Evolutionary conservation across 2,329 filamentous ascomycete genomes (phyloP), one percentile per base, ranked within the genome.

Genomic region (Cytospora schulzeri): DNA sequence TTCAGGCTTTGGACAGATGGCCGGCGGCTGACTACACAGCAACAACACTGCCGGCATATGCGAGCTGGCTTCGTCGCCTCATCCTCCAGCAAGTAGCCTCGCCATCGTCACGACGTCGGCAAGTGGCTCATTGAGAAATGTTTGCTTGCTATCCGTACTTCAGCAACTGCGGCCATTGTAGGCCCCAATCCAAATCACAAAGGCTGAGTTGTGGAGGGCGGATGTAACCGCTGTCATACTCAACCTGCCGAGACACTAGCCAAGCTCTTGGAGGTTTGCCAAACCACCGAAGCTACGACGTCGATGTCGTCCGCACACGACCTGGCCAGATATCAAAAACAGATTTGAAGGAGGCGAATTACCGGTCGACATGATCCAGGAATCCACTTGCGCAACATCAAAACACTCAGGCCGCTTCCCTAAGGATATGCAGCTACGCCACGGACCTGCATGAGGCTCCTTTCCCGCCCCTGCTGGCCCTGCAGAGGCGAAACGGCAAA

Each of bases 211-310:
- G 52, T 52, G 52, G 48, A 28, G 59, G 26, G 52, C 59, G 45
- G 53, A n/a, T 61, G 57, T 26, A 57, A 55, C 58, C 58, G n/a
- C 41, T 48, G 63, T 45, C 45, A 65, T 26, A 62, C 53, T 24
- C 58, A 56, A 62, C 48, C 52, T 11, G 28, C 28, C 38, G 38
- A 50, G 28, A 50, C 28, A 56, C 28, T 22, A n/a, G 28, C 17
- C 26, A n/a, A n/a, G 52, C 38, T 48, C n/a, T 35, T 56, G 29
- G 28, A 35, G 31, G 15, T 17, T 53, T 12, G 45, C 51, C 38
- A 31, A 50, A 22, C 35, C 41, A 31, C 59, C 19, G 45, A 50
- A 35, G 59, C 52, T 38, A 26, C 59, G 55, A 54, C 12, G 22
- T 50, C 28, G 26, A 35, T 48, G 52, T 48, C 29, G 29, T 48